Percentiles rank a stretch among this genome's conserved stretches.
These are phyloP conservation scores for Atkinsonella hypoxylon DNA, from an alignment of 2,329 filamentous ascomycete species.

Conservation along the genomic window DNA sequence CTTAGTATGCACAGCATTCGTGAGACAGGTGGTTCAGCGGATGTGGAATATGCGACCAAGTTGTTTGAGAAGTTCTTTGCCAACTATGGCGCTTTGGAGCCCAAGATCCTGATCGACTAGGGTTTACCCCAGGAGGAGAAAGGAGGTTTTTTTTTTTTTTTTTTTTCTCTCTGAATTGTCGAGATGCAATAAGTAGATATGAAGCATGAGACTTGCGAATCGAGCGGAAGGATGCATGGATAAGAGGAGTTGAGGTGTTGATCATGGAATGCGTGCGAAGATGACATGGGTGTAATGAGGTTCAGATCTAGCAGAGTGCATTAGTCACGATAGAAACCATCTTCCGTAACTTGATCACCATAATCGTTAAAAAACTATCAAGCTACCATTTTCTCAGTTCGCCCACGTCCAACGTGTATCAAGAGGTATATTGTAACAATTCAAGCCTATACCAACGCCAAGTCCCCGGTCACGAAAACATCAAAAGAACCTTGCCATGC, in stretches of 20 bases:
- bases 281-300: no score
- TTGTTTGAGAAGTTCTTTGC: conserved; percentile 82
- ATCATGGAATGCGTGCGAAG: background rate
- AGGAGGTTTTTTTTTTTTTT: no score
- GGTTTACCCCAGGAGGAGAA: no score
- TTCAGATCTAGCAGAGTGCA: background rate
- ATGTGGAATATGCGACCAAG: conserved; percentile 76
- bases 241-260: background rate
- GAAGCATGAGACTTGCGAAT: background rate
- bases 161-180: no score
- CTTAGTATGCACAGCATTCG: conserved; percentile 95
- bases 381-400: background rate
- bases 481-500: background rate
- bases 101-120: conserved; percentile 75
- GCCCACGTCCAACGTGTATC: background rate
- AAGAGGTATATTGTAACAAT: background rate
- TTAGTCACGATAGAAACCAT: background rate
- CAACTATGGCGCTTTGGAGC: conserved; percentile 70
- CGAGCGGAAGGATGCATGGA: no score
- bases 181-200: no score
- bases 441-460: background rate
- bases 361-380: no score
- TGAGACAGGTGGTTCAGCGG: conserved; percentile 78
- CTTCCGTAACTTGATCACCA: no score
- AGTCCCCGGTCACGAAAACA: background rate